Percentiles rank a stretch among this genome's conserved stretches.
phyloP scores from a whole-genome alignment of 148 eudicot species.

The Vaccinium myrtillus region DNA sequence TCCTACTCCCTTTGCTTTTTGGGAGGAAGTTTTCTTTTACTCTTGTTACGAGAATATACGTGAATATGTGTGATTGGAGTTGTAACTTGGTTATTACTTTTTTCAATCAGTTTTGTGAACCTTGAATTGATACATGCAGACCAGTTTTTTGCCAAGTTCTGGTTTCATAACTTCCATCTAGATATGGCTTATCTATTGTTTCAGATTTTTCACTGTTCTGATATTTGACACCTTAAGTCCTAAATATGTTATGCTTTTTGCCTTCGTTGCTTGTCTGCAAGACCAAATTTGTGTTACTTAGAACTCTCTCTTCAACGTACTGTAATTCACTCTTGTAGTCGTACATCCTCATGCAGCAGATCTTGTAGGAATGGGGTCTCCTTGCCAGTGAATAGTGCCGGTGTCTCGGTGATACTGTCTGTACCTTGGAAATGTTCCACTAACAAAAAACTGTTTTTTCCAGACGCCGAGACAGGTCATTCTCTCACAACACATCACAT shows the following conservation, averaged over 20 bases:
- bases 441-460: too few species aligned
- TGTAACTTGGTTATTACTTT: neutral
- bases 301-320: neutral
- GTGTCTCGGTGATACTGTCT: neutral
- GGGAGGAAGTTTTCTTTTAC: neutral
- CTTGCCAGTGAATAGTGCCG: neutral
- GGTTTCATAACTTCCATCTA: neutral
- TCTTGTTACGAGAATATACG: neutral
- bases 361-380: neutral
- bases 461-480: too few species aligned
- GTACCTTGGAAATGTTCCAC: neutral
- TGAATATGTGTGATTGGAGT: neutral
- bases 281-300: neutral
- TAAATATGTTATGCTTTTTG: neutral
- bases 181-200: neutral
- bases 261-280: neutral
- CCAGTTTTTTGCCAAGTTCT: neutral
- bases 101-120: neutral
- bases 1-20: neutral
- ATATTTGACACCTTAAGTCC: neutral
- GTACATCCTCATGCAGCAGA: neutral
- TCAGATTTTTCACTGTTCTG: neutral
- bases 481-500: too few species aligned
- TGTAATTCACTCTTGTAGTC: neutral
- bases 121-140: neutral